phyloP scores from a whole-genome alignment of 345 rosid species.

The Boechera stricta region DNA sequence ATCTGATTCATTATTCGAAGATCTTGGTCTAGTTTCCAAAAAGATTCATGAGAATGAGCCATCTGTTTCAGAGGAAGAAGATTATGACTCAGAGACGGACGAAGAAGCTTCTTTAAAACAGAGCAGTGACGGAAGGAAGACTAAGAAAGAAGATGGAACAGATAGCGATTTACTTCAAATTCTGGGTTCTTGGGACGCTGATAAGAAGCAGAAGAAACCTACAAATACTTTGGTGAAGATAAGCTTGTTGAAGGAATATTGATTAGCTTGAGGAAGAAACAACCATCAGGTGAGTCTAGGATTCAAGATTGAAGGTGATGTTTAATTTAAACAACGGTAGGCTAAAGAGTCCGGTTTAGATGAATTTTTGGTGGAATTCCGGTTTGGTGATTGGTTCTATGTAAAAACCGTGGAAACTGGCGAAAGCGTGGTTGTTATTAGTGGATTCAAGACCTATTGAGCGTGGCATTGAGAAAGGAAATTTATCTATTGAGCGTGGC shows the following conservation, averaged over 20 bases:
- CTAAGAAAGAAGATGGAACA: constrained; percentile 29
- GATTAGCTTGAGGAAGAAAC: constrained; percentile 54
- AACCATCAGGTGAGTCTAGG: constrained; percentile 44
- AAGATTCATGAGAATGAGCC: constrained; percentile 49
- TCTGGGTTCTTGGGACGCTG: constrained; percentile 60
- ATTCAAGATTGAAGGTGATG: constrained; percentile 11
- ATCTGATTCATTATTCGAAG: constrained; percentile 63
- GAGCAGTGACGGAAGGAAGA: constrained; percentile 1
- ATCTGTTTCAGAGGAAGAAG: constrained; percentile 58
- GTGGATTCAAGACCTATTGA: too few species aligned
- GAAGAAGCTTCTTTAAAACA: not conserved
- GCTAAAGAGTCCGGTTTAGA: constrained; percentile 4
- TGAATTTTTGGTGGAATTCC: not conserved
- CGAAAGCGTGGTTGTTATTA: too few species aligned
- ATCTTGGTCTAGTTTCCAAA: constrained; percentile 65
- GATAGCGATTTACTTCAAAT: constrained; percentile 62
- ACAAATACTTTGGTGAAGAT: constrained; percentile 53
- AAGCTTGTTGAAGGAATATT: constrained; percentile 62
- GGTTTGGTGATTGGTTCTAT: constrained; percentile 6
- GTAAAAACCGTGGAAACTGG: too few species aligned
- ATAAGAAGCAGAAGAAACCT: constrained; percentile 42
- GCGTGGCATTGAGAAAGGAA: too few species aligned
- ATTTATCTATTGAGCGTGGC: too few species aligned
- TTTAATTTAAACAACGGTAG: not conserved
- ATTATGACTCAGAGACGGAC: constrained; percentile 61